A percentile compares a stretch with the other conserved stretches of the same genome.
These are phyloP conservation scores for Penicillium oxalicum DNA, from an alignment of 2,329 filamentous ascomycete species.

Conservation along the genomic window DNA sequence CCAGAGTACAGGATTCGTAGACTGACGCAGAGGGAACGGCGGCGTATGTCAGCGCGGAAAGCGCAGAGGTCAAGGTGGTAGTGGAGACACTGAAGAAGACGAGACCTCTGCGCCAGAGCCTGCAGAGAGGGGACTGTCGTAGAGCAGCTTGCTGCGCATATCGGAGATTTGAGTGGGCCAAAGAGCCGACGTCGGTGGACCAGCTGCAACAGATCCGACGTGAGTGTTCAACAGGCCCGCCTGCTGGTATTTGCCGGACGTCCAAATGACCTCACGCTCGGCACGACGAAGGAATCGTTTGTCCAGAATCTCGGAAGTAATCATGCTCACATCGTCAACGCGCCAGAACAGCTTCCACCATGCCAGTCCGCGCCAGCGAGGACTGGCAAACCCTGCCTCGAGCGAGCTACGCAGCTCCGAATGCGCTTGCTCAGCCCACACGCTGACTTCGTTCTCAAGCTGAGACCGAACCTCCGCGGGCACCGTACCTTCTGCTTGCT, in stretches of 20 bases:
- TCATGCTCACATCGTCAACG: slow-evolving; percentile 82
- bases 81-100: slow-evolving; percentile 71
- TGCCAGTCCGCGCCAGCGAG: slow-evolving; percentile 68
- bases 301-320: slow-evolving; percentile 71
- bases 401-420: slow-evolving; percentile 75
- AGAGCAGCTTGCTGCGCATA: slow-evolving; percentile 62
- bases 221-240: slow-evolving; percentile 46
- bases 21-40: slow-evolving; percentile 47
- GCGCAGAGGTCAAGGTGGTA: slow-evolving; percentile 55
- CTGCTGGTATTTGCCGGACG: slow-evolving; percentile 69
- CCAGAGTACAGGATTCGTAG: slow-evolving; percentile 56
- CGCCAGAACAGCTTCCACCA: slow-evolving; percentile 98
- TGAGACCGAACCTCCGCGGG: slow-evolving; percentile 40
- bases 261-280: slow-evolving; percentile 75
- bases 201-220: slow-evolving; percentile 4
- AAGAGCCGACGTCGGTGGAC: slow-evolving; percentile 27
- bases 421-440: slow-evolving; percentile 76
- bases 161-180: slow-evolving; percentile 73
- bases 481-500: slow-evolving; percentile 31
- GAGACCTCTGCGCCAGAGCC: slow-evolving; percentile 64
- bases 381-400: slow-evolving; percentile 68
- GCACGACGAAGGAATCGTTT: slow-evolving; percentile 70
- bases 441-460: slow-evolving; percentile 56
- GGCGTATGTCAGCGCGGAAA: slow-evolving; percentile 52
- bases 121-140: slow-evolving; percentile 66